Percentiles rank a stretch among this genome's conserved stretches.
These are phyloP conservation scores for Penicillium sp. DNA, from an alignment of 2,329 filamentous ascomycete species.

Conservation along the genomic window DNA sequence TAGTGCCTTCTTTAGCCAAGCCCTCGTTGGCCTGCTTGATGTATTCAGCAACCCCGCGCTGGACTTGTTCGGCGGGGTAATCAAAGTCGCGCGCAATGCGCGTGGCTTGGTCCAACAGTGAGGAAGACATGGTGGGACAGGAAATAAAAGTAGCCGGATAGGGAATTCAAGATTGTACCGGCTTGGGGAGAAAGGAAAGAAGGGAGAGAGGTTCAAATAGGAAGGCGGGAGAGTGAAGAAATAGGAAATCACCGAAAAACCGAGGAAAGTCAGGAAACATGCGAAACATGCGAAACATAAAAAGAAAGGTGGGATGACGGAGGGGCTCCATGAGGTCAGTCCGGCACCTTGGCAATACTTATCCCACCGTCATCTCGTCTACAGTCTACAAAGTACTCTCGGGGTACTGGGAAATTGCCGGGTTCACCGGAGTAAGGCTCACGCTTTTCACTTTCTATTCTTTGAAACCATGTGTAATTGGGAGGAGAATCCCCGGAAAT, in stretches of 20 bases:
- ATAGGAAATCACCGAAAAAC: not conserved
- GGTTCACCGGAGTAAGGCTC: conserved; percentile 18
- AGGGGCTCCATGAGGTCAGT: conserved; percentile 36
- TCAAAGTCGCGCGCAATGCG: conserved; percentile 83
- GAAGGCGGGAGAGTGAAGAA: not conserved
- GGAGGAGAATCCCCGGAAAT: too few relatives aligned
- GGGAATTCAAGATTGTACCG: not conserved
- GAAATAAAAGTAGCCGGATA: conserved; percentile 1
- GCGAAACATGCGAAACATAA: too few relatives aligned
- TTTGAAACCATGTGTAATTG: too few relatives aligned
- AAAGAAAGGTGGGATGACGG: conserved; percentile 18
- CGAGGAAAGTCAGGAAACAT: not conserved
- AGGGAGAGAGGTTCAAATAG: not conserved
- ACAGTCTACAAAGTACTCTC: not conserved
- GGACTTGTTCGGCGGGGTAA: conserved; percentile 73
- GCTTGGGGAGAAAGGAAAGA: not conserved
- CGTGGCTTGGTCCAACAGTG: conserved; percentile 67
- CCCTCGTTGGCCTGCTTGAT: conserved; percentile 86
- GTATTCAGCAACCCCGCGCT: conserved; percentile 80
- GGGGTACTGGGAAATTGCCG: conserved; percentile 17
- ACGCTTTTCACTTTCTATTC: not conserved
- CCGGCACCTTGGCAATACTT: conserved; percentile 13
- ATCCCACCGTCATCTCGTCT: not conserved
- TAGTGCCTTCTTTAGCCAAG: conserved; percentile 71
- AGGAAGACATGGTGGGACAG: conserved; percentile 32